Base-by-base conservation (phyloP, 2,329 filamentous ascomycete species). In the Claviceps fusiformis region DNA sequence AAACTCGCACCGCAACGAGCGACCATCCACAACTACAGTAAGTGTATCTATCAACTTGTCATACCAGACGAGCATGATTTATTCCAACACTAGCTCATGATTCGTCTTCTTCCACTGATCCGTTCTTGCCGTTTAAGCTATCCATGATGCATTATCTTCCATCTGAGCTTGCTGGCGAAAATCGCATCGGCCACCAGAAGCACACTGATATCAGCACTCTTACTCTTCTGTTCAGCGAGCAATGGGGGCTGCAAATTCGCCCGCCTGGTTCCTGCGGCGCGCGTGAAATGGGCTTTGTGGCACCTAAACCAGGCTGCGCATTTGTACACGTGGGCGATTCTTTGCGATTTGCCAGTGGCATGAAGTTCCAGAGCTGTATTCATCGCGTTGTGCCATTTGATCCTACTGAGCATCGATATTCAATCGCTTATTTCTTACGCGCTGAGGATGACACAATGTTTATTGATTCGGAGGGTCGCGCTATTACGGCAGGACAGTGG, bases 311-410 rank as follows among this genome's bases (percentile, higher is more conserved):
- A 0, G 77, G 77, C 55, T 72, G 70, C 59, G 79, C 78, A 37
- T 72, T 82, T 62, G 70, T 82, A 60, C 76, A 82, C 65, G 75
- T 82, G 17, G 79, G 79, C 56, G 79, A 83, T 70, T 78, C 76
- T 31, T 71, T 82, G 58, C 74, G 78, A 47, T 81, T 81, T 60
- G 74, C 75, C 3, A 75, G 71, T 56, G 75, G 73, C 47, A 73
- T 75, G 66, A 76, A 71, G 56, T 73, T 81, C 67, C 73, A 77
- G 65, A 77, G 75, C 43, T 79, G 76, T 70, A 77, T 81, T 64
- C 78, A 81, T 70, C 71, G 77, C 56, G 78, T 81, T 33, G 75
- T 81, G 24, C 78, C 78, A 0, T 73, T 75, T 58, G 65, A 78
- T 66, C 70, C 72, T 27, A 61, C 64, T 45, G 74, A 80, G 74